phyloP scores from a whole-genome alignment of 192 early-diverging fungal genomes.

The Coemansia sp. region DNA sequence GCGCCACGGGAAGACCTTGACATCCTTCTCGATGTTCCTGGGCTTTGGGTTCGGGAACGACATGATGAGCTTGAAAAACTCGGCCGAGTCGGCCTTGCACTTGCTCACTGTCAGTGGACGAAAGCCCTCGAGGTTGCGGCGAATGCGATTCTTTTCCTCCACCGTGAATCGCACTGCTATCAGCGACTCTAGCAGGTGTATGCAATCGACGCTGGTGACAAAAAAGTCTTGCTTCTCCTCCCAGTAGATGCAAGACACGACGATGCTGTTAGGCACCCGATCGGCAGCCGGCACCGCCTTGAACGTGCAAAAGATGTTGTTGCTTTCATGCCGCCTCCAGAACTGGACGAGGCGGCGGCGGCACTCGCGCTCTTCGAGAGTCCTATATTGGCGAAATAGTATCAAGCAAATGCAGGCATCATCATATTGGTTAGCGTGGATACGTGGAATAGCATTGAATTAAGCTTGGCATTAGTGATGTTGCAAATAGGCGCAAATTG shows the following conservation, averaged over 20 bases:
- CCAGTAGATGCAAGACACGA: conserved; percentile 84
- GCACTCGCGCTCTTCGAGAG: conserved; percentile 64
- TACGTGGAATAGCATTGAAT: not conserved
- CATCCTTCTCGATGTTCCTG: conserved; percentile 85
- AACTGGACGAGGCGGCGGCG: conserved; percentile 74
- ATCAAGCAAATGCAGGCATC: not conserved
- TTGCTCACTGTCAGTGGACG: conserved; percentile 78
- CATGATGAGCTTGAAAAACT: conserved; percentile 86
- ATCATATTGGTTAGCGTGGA: not conserved
- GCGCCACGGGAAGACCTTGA: conserved; percentile 85
- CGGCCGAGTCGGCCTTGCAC: conserved; percentile 71
- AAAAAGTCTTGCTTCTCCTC: conserved; percentile 71
- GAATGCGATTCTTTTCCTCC: conserved; percentile 86
- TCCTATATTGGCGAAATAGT: conserved; percentile 35
- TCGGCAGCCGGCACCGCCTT: conserved; percentile 62
- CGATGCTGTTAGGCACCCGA: conserved; percentile 64
- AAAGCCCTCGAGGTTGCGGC: conserved; percentile 81
- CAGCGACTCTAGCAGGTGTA: conserved; percentile 72
- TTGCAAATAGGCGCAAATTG: not conserved
- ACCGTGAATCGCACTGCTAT: conserved; percentile 76
- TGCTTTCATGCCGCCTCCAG: conserved; percentile 67
- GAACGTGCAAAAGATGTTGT: conserved; percentile 67
- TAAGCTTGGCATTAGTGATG: not conserved
- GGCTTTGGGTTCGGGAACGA: conserved; percentile 79
- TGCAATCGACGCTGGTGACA: conserved; percentile 79